Evolutionary conservation across 352 stramenopile species (phyloP).

Genomic region (Globisporangium polare): DNA sequence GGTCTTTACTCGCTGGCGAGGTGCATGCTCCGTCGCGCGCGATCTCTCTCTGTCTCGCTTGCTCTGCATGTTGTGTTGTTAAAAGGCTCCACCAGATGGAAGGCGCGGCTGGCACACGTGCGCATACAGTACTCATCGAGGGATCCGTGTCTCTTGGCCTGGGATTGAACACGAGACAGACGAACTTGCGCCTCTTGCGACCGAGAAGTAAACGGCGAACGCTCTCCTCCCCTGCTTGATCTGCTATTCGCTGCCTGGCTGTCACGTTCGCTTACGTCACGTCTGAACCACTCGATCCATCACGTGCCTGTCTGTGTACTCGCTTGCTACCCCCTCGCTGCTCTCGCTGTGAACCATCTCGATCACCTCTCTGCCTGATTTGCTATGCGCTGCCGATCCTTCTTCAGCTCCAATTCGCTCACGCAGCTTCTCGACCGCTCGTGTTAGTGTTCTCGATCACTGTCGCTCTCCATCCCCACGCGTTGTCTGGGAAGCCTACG

Average conservation of each 20-base stretch:
- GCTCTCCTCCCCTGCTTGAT: not conserved
- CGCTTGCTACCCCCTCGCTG: not conserved
- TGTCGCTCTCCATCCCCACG: too few relatives aligned
- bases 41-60: not conserved
- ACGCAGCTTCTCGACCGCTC: too few relatives aligned
- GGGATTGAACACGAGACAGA: constrained; percentile 9
- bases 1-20: too few relatives aligned
- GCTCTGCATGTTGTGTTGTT: not conserved
- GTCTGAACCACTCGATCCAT: not conserved
- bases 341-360: not conserved
- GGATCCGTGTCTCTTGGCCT: not conserved
- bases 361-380: not conserved
- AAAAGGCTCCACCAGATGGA: constrained; percentile 29
- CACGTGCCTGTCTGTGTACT: not conserved
- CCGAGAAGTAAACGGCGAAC: constrained; percentile 1
- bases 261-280: constrained; percentile 10
- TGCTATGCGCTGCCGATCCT: too few relatives aligned
- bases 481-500: too few relatives aligned
- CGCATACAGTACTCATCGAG: constrained; percentile 17
- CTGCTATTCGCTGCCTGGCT: not conserved
- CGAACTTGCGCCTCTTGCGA: constrained; percentile 7
- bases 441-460: too few relatives aligned
- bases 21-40: not conserved
- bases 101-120: constrained; percentile 18
- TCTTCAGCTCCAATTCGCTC: too few relatives aligned